Conservation (phyloP, 139 green algal species). For the Coccomyxa sp. region DNA sequence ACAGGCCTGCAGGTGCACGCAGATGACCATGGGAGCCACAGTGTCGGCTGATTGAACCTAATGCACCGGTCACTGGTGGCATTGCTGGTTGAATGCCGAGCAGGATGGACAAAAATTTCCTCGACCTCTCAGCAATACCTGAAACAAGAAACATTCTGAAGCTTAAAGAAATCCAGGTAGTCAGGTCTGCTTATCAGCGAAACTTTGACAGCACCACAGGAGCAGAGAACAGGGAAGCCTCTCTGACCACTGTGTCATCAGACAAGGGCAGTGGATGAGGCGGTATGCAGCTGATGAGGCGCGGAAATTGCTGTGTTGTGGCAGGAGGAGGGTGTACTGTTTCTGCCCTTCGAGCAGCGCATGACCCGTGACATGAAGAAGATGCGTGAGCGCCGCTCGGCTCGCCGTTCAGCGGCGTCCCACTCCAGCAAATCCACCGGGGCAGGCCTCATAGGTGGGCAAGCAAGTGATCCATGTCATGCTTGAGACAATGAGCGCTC, state of each 20-base stretch:
- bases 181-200: too few relatives aligned
- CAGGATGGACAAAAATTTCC: too few relatives aligned
- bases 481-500: too few relatives aligned
- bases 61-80: background rate
- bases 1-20: background rate
- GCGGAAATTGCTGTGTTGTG: background rate
- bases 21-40: background rate
- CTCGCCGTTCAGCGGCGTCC: background rate
- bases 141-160: too few relatives aligned
- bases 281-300: background rate
- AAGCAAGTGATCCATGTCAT: too few relatives aligned
- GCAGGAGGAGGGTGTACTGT: conserved; percentile 1
- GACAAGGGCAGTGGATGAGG: background rate
- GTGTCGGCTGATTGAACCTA: background rate
- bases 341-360: conserved; percentile 12
- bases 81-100: background rate
- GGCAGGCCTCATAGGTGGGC: too few relatives aligned
- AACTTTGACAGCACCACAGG: background rate
- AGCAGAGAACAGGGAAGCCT: background rate
- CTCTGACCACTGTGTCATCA: background rate
- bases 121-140: too few relatives aligned
- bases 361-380: background rate
- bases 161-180: too few relatives aligned
- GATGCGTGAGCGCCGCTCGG: background rate
- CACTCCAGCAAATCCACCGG: too few relatives aligned